Evolutionary conservation across 305 asterid genomes (phyloP).

Genomic region (Striga hermonthica): DNA sequence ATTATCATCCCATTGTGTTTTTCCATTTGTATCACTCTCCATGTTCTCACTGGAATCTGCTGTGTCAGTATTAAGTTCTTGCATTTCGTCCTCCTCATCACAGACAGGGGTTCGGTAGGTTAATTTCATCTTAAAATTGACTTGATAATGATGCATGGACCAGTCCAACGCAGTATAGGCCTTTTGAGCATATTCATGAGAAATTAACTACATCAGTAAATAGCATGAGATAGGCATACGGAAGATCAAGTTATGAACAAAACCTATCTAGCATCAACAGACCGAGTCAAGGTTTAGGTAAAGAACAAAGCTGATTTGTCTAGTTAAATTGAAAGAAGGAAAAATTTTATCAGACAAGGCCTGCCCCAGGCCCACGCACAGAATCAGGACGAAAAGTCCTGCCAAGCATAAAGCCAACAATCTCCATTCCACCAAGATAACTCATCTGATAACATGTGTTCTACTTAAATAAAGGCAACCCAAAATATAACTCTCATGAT

Average conservation of each 20-base stretch:
- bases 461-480: no score
- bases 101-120: conserved; percentile 69
- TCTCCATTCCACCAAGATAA: no score
- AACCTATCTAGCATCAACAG: conserved; percentile 18
- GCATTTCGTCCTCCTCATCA: conserved; percentile 59
- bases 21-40: conserved; percentile 45
- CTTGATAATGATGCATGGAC: conserved; percentile 71
- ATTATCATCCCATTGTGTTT: conserved; percentile 79
- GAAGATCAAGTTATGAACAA: conserved; percentile 19
- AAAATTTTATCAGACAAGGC: no score
- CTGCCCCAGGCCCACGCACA: no score
- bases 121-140: conserved; percentile 77
- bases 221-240: conserved; percentile 14
- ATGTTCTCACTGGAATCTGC: conserved; percentile 46
- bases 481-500: no score
- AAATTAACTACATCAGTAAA: conserved; percentile 35
- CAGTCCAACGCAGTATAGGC: conserved; percentile 79
- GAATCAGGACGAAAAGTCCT: no score
- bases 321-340: no score
- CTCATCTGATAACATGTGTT: no score
- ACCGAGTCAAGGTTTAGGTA: no score
- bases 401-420: no score
- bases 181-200: conserved; percentile 40
- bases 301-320: no score
- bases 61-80: conserved; percentile 43